phyloP scores from a whole-genome alignment of 2,329 filamentous ascomycete genomes.

The Cercospora zeina region DNA sequence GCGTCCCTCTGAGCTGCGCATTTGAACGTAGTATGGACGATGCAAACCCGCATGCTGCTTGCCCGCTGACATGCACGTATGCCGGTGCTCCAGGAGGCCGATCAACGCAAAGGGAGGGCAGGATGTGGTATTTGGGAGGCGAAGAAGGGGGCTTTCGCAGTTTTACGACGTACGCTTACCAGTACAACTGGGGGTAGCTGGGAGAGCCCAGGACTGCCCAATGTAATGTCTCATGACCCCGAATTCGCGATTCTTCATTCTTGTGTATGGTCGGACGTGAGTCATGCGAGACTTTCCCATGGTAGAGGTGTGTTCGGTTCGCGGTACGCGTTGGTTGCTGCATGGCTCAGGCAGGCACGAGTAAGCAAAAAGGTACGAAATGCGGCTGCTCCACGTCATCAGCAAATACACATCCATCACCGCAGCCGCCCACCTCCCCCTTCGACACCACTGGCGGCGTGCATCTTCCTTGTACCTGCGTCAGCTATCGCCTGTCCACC shows the following conservation, averaged over 20 bases:
- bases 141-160: slow-evolving; percentile 2
- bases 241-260: neutral
- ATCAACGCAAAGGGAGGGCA: slow-evolving; percentile 1
- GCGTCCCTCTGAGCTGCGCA: slow-evolving; percentile 6
- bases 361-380: slow-evolving; percentile 8
- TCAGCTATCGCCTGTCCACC: neutral
- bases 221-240: slow-evolving; percentile 1
- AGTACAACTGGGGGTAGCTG: slow-evolving; percentile 6
- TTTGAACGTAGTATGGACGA: slow-evolving; percentile 2
- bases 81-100: slow-evolving; percentile 1
- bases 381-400: slow-evolving; percentile 5
- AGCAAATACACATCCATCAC: neutral
- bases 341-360: neutral
- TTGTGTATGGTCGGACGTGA: neutral
- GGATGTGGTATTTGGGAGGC: slow-evolving; percentile 9
- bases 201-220: neutral
- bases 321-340: neutral
- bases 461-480: neutral
- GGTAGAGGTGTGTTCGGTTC: neutral
- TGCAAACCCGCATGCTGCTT: slow-evolving; percentile 5
- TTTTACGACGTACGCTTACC: slow-evolving; percentile 15
- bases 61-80: slow-evolving; percentile 15
- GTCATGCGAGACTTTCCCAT: neutral
- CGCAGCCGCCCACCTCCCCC: neutral
- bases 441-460: neutral